phyloP scores from a whole-genome alignment of 2,329 filamentous ascomycete species.

The Colletotrichum filicis region DNA sequence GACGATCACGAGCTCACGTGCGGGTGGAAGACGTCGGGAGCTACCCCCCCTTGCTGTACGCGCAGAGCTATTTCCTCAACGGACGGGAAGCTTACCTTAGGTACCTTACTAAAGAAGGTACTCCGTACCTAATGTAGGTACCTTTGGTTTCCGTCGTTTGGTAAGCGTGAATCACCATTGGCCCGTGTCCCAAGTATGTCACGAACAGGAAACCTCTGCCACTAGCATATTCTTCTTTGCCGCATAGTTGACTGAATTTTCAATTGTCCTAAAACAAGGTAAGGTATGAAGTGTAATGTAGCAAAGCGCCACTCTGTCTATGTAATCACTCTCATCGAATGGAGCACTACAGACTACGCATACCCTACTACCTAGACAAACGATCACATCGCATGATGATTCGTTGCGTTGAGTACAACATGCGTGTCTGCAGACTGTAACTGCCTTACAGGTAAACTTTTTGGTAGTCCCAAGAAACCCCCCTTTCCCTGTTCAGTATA shows the following conservation, averaged over 20 bases:
- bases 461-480: not conserved
- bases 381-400: not conserved
- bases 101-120: too few relatives aligned
- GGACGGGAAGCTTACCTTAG: too few relatives aligned
- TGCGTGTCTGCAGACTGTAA: not conserved
- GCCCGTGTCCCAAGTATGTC: not conserved
- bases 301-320: not conserved
- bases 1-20: not conserved
- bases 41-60: not conserved
- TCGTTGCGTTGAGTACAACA: not conserved
- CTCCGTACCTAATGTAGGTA: too few relatives aligned
- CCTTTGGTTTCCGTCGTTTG: not conserved
- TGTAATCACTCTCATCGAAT: not conserved
- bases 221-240: not conserved
- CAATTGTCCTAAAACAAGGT: not conserved
- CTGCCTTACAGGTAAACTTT: slow-evolving; percentile 5
- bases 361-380: not conserved
- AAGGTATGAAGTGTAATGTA: not conserved
- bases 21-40: not conserved
- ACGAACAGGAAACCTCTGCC: not conserved
- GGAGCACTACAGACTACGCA: not conserved
- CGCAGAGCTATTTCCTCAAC: not conserved
- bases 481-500: not conserved
- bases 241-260: not conserved
- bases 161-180: slow-evolving; percentile 1